These are phyloP conservation scores for Globisporangium sylvaticum DNA, from an alignment of 352 stramenopile species.

Conservation along the genomic window DNA sequence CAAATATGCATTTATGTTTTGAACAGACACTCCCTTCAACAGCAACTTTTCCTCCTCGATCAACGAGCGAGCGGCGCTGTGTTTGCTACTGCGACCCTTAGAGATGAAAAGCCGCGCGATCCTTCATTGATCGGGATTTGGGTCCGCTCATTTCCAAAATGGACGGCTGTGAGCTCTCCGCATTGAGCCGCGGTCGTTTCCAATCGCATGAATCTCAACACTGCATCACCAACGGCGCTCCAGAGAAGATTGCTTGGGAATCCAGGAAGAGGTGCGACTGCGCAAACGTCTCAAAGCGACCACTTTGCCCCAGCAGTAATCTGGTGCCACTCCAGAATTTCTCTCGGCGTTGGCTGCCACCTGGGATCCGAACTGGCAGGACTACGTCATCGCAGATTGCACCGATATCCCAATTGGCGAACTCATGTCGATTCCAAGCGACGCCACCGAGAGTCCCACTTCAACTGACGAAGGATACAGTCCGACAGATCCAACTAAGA, in stretches of 20 bases:
- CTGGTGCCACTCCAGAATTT: constrained; percentile 1
- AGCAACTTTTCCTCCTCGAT: not conserved
- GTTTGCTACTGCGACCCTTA: not conserved
- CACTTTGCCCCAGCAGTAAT: not conserved
- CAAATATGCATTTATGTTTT: not conserved
- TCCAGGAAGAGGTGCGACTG: not conserved
- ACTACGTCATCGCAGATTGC: constrained; percentile 8
- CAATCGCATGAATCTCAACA: not conserved
- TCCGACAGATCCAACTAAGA: not conserved
- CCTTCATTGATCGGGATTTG: not conserved
- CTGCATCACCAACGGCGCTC: not conserved
- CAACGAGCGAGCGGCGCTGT: not conserved
- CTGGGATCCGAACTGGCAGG: constrained; percentile 10
- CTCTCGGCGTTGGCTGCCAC: not conserved
- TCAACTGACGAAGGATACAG: not conserved
- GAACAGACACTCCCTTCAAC: not conserved
- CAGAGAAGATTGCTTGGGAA: not conserved
- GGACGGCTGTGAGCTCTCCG: constrained; percentile 1
- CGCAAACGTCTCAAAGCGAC: not conserved
- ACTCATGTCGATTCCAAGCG: constrained; percentile 5
- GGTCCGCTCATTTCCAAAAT: constrained; percentile 1
- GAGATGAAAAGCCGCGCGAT: not conserved
- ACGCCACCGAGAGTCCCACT: not conserved
- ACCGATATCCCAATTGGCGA: constrained; percentile 6
- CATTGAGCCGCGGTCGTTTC: not conserved